Evolutionary conservation across 768 basidiomycete species (phyloP).

Genomic region (Boletus subparvulus): DNA sequence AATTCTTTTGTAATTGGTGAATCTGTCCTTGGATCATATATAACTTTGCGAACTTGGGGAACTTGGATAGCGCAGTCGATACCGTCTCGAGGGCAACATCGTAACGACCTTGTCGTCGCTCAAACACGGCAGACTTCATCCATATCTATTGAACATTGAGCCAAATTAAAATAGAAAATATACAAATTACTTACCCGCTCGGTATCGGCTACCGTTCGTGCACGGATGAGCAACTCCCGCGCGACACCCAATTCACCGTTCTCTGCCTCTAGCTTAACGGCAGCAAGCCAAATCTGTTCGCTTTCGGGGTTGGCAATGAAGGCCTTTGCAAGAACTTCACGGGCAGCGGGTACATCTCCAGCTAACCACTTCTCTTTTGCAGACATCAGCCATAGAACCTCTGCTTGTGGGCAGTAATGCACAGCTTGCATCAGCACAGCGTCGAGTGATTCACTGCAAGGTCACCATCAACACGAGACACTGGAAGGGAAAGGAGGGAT

Average conservation of each 20-base stretch:
- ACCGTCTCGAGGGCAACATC: slow-evolving; percentile 75
- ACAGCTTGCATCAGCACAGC: slow-evolving; percentile 82
- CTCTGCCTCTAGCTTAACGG: slow-evolving; percentile 95
- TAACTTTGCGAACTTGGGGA: slow-evolving; percentile 86
- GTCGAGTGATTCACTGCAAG: slow-evolving; percentile 69
- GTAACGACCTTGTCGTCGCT: slow-evolving; percentile 81
- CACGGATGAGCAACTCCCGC: slow-evolving; percentile 81
- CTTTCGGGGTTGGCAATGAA: slow-evolving; percentile 96
- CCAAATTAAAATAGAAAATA: neutral
- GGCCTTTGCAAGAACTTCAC: slow-evolving; percentile 82
- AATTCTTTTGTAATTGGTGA: slow-evolving; percentile 61
- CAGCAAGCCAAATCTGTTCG: slow-evolving; percentile 97
- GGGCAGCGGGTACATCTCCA: slow-evolving; percentile 88
- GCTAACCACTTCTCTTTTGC: slow-evolving; percentile 96
- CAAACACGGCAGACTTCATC: slow-evolving; percentile 98
- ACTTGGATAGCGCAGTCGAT: slow-evolving; percentile 72
- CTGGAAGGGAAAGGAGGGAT: neutral
- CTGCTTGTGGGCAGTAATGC: slow-evolving; percentile 89
- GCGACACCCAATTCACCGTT: slow-evolving; percentile 89
- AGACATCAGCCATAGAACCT: slow-evolving; percentile 96
- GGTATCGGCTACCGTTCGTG: slow-evolving; percentile 88
- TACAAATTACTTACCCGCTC: slow-evolving; percentile 60
- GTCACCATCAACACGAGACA: slow-evolving; percentile 1
- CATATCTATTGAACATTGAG: slow-evolving; percentile 65
- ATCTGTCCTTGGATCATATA: slow-evolving; percentile 98